Base-by-base conservation (phyloP, 2,329 filamentous ascomycete species). In the Diaporthe longicolla region DNA sequence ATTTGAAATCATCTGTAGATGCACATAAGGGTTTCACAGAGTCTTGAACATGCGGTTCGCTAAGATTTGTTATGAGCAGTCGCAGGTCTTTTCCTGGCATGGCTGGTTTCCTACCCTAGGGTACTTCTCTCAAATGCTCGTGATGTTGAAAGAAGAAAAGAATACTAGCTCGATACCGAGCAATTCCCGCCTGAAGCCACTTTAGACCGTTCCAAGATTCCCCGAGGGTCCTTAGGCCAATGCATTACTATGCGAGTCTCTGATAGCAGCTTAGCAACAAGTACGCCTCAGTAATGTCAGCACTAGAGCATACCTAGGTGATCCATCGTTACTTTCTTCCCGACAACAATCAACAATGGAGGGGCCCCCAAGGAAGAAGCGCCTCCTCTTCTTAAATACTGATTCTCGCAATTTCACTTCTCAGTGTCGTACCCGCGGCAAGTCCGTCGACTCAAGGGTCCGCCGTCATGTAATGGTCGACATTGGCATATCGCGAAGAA, bases 391-490 rank as follows among this genome's bases (percentile, higher is more conserved):
- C 26, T 32, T 50, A 8, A 26, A 26, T 15, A 10, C 40, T 13
- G n/a, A 19, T 48, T 6, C 6, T 48, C 24, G 43, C 10, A n/a
- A 48, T 50, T 40, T 17, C n/a, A 35, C 19, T 50, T 4, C 43
- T 55, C 4, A 55, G 32, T 43, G 43, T 50, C 61, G 61, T 6
- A 50, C 43, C 26, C 61, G 61, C 43, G 32, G 26, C 40, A 65
- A 35, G 61, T 65, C 43, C 9, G 19, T 65, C 26, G 43, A 65
- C 61, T 65, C 61, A 21, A 50, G 15, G 43, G 9, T 65, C 61
- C 61, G 61, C 29, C 61, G 61, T 6, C 61, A 65, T 65, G 19
- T 65, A 6, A 65, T 65, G 61, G 43, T 65, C 26, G 40, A 50
- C 26, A 65, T 63, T 32, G 59, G 59, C 15, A 63, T 4, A 24